Evolutionary conservation across 257 asterid genomes (phyloP).

Genomic region (Solanum clarkiae): DNA sequence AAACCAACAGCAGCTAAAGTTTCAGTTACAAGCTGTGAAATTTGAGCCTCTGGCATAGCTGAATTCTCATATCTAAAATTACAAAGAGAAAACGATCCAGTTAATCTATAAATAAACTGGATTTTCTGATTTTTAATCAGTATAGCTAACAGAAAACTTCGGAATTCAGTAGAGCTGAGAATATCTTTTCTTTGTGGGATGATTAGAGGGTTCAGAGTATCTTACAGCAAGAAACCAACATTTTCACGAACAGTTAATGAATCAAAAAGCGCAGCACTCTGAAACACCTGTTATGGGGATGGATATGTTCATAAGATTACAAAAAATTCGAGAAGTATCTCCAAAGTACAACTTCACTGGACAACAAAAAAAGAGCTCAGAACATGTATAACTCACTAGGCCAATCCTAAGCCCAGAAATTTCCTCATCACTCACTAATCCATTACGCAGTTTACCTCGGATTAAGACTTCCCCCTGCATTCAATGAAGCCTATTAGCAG

Average conservation of each 20-base stretch:
- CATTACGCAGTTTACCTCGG: conserved; percentile 75
- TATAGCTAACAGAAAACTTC: neutral
- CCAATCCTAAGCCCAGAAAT: conserved; percentile 97
- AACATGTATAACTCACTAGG: conserved; percentile 47
- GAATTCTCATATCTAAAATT: conserved; percentile 81
- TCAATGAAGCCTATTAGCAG: conserved; percentile 6
- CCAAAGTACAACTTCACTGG: neutral
- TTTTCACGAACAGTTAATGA: conserved; percentile 94
- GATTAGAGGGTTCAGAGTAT: neutral
- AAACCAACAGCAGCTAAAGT: conserved; percentile 97
- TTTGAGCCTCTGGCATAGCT: conserved; percentile 72
- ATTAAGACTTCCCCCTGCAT: conserved; percentile 88
- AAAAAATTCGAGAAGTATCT: conserved; percentile 8
- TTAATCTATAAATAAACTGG: neutral
- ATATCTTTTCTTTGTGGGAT: neutral
- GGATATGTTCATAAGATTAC: conserved; percentile 2
- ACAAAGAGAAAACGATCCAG: neutral
- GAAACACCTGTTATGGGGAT: conserved; percentile 66
- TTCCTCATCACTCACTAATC: conserved; percentile 93
- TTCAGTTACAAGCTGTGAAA: conserved; percentile 77
- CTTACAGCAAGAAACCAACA: conserved; percentile 96
- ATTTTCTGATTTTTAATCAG: neutral
- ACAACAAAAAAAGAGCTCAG: neutral
- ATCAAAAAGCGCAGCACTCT: conserved; percentile 98
- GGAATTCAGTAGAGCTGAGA: neutral